Percentiles rank a stretch among this genome's conserved stretches.
These are phyloP conservation scores for Acanthamoeba sp. DNA, from an alignment of 208 protist genomes.

Conservation along the genomic window DNA sequence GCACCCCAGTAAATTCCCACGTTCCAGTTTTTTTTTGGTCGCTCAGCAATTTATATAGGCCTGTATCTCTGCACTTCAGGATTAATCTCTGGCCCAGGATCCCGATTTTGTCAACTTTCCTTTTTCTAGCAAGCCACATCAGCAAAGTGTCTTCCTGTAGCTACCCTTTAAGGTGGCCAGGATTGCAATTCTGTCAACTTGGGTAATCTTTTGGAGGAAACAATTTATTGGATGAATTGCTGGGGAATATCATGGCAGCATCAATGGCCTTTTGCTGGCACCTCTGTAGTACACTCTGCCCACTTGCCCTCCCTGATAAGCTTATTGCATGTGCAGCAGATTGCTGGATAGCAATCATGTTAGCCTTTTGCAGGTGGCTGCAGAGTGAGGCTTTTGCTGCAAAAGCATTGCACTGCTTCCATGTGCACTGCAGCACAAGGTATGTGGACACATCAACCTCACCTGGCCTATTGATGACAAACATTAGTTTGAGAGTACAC, in stretches of 20 bases:
- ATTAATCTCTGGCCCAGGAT: too few relatives aligned
- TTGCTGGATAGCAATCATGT: not conserved
- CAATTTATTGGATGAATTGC: too few relatives aligned
- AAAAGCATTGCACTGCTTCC: not conserved
- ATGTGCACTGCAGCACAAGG: not conserved
- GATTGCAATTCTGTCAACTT: too few relatives aligned
- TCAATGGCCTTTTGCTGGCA: not conserved
- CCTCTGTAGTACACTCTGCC: not conserved
- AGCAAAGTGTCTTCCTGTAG: too few relatives aligned
- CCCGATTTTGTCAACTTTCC: constrained; percentile 61
- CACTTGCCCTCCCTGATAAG: not conserved
- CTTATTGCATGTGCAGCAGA: not conserved
- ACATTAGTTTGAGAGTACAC: too few relatives aligned
- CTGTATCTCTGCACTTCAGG: too few relatives aligned
- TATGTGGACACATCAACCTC: not conserved
- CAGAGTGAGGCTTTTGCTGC: not conserved
- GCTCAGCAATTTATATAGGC: too few relatives aligned
- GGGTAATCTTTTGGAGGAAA: too few relatives aligned
- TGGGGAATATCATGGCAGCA: not conserved
- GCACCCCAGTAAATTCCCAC: too few relatives aligned
- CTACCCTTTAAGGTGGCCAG: too few relatives aligned
- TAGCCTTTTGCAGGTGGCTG: not conserved
- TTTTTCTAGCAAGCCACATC: not conserved
- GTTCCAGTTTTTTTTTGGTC: too few relatives aligned
- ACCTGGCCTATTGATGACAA: too few relatives aligned